These are phyloP conservation scores for Anisodus acutangulus DNA, from an alignment of 257 asterid genomes.

Conservation along the genomic window DNA sequence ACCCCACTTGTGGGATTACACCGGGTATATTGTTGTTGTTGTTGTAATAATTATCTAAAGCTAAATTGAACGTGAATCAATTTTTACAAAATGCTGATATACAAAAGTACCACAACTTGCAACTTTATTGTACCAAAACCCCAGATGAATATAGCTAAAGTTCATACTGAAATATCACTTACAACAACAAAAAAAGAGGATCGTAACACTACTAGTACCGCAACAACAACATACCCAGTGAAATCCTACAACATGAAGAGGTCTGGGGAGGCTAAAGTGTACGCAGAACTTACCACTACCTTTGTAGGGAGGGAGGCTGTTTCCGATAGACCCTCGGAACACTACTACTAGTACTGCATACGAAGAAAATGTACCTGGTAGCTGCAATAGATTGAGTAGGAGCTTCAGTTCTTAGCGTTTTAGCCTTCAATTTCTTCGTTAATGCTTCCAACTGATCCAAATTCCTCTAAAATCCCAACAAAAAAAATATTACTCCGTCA, in stretches of 20 bases:
- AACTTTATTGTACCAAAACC: neutral
- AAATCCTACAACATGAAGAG: too few species aligned
- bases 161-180: neutral
- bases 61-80: neutral
- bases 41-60: neutral
- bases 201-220: neutral
- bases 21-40: too few species aligned
- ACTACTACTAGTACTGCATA: neutral
- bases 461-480: constrained; percentile 62
- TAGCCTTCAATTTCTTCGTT: constrained; percentile 91
- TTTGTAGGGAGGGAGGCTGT: too few species aligned
- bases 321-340: too few species aligned
- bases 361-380: constrained; percentile 54
- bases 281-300: too few species aligned
- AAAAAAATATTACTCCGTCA: neutral
- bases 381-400: constrained; percentile 96
- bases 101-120: neutral
- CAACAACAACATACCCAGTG: too few species aligned
- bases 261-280: too few species aligned
- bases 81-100: neutral
- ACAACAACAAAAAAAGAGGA: neutral
- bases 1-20: too few species aligned
- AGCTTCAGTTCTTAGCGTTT: constrained; percentile 88
- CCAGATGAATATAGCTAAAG: neutral
- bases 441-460: constrained; percentile 95